phyloP scores from a whole-genome alignment of 2,329 filamentous ascomycete species.

The Lojkania enalia region DNA sequence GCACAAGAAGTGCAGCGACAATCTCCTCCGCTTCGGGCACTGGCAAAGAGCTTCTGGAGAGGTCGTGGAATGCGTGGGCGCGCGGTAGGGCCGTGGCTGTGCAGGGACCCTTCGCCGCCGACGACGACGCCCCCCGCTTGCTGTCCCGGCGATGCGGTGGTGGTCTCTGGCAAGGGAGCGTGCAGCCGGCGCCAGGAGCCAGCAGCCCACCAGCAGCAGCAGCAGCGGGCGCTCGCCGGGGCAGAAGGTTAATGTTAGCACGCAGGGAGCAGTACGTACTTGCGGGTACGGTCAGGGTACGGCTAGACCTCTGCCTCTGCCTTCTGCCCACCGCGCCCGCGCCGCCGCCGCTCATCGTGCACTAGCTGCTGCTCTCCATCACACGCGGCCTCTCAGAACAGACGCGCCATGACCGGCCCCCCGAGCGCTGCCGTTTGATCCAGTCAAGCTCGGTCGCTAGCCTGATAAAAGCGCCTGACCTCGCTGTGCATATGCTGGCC shows the following conservation, averaged over 20 bases:
- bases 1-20: slow-evolving; percentile 37
- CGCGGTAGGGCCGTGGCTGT: slow-evolving; percentile 45
- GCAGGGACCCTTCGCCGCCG: too few species aligned
- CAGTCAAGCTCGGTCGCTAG: slow-evolving; percentile 32
- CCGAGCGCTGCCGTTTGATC: slow-evolving; percentile 27
- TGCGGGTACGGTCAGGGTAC: slow-evolving; percentile 21
- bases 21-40: slow-evolving; percentile 37
- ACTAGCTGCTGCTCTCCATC: slow-evolving; percentile 12
- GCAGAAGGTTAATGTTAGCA: too few species aligned
- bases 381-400: slow-evolving; percentile 14
- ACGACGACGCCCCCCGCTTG: slow-evolving; percentile 1
- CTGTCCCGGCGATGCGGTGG: slow-evolving; percentile 10
- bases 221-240: too few species aligned
- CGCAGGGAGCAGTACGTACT: slow-evolving; percentile 23
- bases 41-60: slow-evolving; percentile 35
- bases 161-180: slow-evolving; percentile 11
- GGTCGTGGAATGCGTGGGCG: slow-evolving; percentile 24
- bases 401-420: slow-evolving; percentile 24
- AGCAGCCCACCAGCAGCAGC: too few species aligned
- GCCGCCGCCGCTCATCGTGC: slow-evolving; percentile 17
- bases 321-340: slow-evolving; percentile 27
- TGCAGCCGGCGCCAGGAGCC: too few species aligned
- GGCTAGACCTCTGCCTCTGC: slow-evolving; percentile 21
- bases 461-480: slow-evolving; percentile 43
- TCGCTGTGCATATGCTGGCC: slow-evolving; percentile 25